Conservation (phyloP, 2,329 filamentous ascomycete species). For the Aspergillus sergii region DNA sequence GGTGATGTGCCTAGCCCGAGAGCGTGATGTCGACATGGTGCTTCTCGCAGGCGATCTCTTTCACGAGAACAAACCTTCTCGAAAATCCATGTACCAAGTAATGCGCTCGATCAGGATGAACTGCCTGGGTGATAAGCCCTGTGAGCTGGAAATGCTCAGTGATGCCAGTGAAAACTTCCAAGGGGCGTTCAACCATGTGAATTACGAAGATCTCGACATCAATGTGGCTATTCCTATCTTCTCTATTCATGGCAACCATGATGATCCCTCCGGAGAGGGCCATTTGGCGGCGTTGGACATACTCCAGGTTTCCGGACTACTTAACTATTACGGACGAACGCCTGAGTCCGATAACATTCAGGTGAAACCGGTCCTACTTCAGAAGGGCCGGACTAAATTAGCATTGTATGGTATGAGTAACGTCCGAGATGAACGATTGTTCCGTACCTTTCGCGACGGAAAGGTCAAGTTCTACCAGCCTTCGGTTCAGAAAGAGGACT, state of each 20-base stretch:
- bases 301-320: slow-evolving; percentile 82
- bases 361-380: slow-evolving; percentile 86
- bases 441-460: slow-evolving; percentile 87
- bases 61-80: slow-evolving; percentile 95
- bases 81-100: slow-evolving; percentile 95
- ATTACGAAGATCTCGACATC: slow-evolving; percentile 96
- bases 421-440: slow-evolving; percentile 91
- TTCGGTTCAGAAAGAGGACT: slow-evolving; percentile 76
- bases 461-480: slow-evolving; percentile 94
- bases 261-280: slow-evolving; percentile 95
- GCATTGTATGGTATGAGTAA: slow-evolving; percentile 95
- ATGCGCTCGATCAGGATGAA: slow-evolving; percentile 93
- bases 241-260: slow-evolving; percentile 97
- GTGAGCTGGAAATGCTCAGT: slow-evolving; percentile 90
- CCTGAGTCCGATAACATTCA: slow-evolving; percentile 92
- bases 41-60: slow-evolving; percentile 93
- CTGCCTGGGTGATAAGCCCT: slow-evolving; percentile 92
- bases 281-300: slow-evolving; percentile 89
- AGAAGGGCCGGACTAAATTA: slow-evolving; percentile 91
- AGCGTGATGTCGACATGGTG: slow-evolving; percentile 95
- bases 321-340: slow-evolving; percentile 95
- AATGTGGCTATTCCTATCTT: slow-evolving; percentile 97
- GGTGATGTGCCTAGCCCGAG: slow-evolving; percentile 83
- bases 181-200: slow-evolving; percentile 88
- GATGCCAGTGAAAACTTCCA: slow-evolving; percentile 91